phyloP scores from a whole-genome alignment of 2,329 filamentous ascomycete genomes.

The Sphaerulina populicola region DNA sequence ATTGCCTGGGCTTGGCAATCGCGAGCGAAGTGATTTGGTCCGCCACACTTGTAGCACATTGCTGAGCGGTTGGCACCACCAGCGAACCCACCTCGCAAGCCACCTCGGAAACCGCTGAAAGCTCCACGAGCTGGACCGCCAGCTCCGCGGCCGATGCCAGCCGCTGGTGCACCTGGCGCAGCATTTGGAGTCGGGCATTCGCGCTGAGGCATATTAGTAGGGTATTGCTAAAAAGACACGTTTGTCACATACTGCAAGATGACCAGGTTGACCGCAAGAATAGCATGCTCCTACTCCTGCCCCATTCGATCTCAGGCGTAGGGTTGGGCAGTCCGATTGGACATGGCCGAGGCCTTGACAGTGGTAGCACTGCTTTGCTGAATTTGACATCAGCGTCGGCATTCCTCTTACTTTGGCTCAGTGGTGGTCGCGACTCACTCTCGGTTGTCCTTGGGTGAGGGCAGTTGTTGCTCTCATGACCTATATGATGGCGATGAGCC shows the following conservation, averaged over 20 bases:
- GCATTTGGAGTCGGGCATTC: constrained; percentile 71
- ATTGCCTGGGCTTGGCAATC: constrained; percentile 97
- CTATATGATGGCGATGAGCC: constrained; percentile 37
- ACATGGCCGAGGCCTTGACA: constrained; percentile 98
- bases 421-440: constrained; percentile 44
- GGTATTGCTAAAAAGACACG: not conserved
- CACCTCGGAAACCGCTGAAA: constrained; percentile 53
- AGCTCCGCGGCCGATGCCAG: constrained; percentile 56
- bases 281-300: constrained; percentile 86
- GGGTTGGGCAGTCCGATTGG: constrained; percentile 93
- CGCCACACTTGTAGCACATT: constrained; percentile 62
- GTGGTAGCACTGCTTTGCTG: constrained; percentile 98
- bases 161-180: constrained; percentile 43
- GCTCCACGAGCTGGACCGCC: constrained; percentile 60
- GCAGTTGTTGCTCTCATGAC: constrained; percentile 96
- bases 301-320: constrained; percentile 66
- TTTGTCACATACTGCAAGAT: constrained; percentile 64
- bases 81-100: constrained; percentile 64
- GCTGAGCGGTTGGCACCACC: constrained; percentile 59
- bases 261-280: constrained; percentile 86
- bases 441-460: constrained; percentile 94
- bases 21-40: constrained; percentile 95
- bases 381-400: constrained; percentile 20
- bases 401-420: not conserved
- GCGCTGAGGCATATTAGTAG: constrained; percentile 45